Conservation (phyloP, 2,329 filamentous ascomycete species). For the Clonostachys rhizophaga region DNA sequence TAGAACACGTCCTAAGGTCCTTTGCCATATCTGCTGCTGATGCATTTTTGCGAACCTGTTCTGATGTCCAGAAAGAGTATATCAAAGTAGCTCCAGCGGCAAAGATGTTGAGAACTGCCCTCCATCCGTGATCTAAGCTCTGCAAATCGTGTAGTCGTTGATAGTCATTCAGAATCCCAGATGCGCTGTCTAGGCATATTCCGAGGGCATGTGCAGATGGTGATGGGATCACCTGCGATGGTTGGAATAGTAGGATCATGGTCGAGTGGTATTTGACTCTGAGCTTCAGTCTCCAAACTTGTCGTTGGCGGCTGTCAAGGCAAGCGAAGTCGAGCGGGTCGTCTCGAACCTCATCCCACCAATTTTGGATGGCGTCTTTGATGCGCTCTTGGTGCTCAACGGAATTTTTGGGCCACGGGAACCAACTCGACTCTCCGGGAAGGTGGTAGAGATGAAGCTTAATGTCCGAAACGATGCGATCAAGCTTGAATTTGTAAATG, state of each 20-base stretch:
- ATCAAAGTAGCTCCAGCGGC: conserved; percentile 27
- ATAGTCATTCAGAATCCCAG: conserved; percentile 15
- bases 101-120: conserved; percentile 29
- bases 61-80: conserved; percentile 28
- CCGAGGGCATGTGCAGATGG: conserved; percentile 18
- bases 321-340: not conserved
- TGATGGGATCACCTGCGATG: conserved; percentile 22
- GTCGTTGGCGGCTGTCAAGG: conserved; percentile 6
- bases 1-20: conserved; percentile 22
- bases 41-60: conserved; percentile 12
- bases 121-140: conserved; percentile 23
- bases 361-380: conserved; percentile 5
- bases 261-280: conserved; percentile 23
- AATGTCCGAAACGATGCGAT: conserved; percentile 13
- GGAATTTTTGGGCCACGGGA: conserved; percentile 4
- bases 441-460: conserved; percentile 15
- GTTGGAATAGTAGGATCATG: conserved; percentile 25
- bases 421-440: conserved; percentile 8
- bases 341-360: conserved; percentile 2
- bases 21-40: conserved; percentile 6
- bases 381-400: conserved; percentile 5
- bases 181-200: conserved; percentile 20
- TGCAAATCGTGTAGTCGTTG: conserved; percentile 20
- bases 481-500: conserved; percentile 15
- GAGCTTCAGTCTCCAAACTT: conserved; percentile 16